These are phyloP conservation scores for Globisporangium nodosum DNA, from an alignment of 352 stramenopile species.

Conservation along the genomic window DNA sequence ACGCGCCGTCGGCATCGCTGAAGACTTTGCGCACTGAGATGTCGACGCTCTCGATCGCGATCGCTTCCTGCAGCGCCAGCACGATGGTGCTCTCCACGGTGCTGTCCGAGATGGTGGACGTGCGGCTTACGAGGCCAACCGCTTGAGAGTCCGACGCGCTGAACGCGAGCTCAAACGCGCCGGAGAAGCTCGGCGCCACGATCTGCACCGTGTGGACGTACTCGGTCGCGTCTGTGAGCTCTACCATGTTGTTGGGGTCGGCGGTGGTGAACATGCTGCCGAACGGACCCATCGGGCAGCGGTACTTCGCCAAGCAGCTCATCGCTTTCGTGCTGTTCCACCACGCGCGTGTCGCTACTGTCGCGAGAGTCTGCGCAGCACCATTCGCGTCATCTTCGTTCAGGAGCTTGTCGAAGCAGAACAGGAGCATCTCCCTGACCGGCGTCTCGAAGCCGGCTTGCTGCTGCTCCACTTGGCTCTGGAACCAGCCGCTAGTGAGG, in stretches of 20 bases:
- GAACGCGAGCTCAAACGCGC: conserved; percentile 13
- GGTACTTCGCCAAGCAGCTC: conserved; percentile 10
- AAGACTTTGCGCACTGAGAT: conserved; percentile 7
- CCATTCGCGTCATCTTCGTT: background rate
- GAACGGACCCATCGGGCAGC: conserved; percentile 21
- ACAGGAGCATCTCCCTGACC: background rate
- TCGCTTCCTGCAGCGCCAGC: background rate
- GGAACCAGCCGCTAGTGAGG: background rate
- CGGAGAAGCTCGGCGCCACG: conserved; percentile 3
- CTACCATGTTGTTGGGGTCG: conserved; percentile 8
- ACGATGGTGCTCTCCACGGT: background rate
- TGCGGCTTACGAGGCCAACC: background rate
- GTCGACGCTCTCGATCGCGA: background rate
- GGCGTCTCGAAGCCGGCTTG: background rate
- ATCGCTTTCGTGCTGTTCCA: conserved; percentile 12
- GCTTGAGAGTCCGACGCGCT: background rate
- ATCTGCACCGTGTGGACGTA: conserved; percentile 5
- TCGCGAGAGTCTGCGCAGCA: background rate
- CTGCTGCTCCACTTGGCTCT: background rate
- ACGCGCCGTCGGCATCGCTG: background rate
- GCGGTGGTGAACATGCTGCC: background rate
- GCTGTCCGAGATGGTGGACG: background rate
- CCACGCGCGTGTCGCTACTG: conserved; percentile 1
- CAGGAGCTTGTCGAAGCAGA: conserved; percentile 2
- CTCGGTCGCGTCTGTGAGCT: conserved; percentile 7